Percentiles rank a stretch among this genome's conserved stretches.
These are phyloP conservation scores for Plasmopara muralis DNA, from an alignment of 352 stramenopile species.

Conservation along the genomic window DNA sequence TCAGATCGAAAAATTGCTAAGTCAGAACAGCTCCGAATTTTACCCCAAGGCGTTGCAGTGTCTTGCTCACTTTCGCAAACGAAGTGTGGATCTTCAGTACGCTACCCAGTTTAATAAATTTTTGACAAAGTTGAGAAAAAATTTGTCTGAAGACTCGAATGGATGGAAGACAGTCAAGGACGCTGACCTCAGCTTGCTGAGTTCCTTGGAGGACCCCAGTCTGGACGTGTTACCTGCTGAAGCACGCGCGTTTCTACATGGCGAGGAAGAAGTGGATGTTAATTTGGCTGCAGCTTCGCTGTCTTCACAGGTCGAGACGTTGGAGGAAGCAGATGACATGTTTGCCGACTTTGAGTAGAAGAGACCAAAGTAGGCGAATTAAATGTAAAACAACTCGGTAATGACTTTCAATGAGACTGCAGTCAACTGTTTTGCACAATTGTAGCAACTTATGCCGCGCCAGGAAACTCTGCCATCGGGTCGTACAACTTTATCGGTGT, in stretches of 20 bases:
- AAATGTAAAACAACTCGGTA: too few species aligned
- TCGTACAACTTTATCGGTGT: slow-evolving; percentile 68
- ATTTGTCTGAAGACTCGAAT: slow-evolving; percentile 35
- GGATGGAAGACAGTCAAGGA: slow-evolving; percentile 49
- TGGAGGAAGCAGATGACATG: slow-evolving; percentile 73
- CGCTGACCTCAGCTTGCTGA: slow-evolving; percentile 57
- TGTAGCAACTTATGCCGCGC: slow-evolving; percentile 46
- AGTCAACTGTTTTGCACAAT: slow-evolving; percentile 26
- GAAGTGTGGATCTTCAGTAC: slow-evolving; percentile 67
- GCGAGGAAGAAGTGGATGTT: slow-evolving; percentile 46
- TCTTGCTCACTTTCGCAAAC: slow-evolving; percentile 60
- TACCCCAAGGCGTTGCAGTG: slow-evolving; percentile 65
- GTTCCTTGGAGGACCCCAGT: slow-evolving; percentile 46
- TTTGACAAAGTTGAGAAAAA: slow-evolving; percentile 44
- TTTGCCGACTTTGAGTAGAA: slow-evolving; percentile 77
- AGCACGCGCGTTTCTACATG: slow-evolving; percentile 52
- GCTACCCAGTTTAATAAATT: slow-evolving; percentile 72
- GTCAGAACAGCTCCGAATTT: slow-evolving; percentile 39
- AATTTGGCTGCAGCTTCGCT: slow-evolving; percentile 42
- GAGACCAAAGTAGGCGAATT: too few species aligned
- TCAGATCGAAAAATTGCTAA: slow-evolving; percentile 60
- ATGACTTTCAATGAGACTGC: not conserved
- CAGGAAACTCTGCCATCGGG: slow-evolving; percentile 64
- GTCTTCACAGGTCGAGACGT: slow-evolving; percentile 51
- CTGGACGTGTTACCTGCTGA: slow-evolving; percentile 40